Percentiles rank a stretch among this genome's conserved stretches.
phyloP scores from a whole-genome alignment of 1,139 yeast genomes.

The Debaryomyces nepalensis region DNA sequence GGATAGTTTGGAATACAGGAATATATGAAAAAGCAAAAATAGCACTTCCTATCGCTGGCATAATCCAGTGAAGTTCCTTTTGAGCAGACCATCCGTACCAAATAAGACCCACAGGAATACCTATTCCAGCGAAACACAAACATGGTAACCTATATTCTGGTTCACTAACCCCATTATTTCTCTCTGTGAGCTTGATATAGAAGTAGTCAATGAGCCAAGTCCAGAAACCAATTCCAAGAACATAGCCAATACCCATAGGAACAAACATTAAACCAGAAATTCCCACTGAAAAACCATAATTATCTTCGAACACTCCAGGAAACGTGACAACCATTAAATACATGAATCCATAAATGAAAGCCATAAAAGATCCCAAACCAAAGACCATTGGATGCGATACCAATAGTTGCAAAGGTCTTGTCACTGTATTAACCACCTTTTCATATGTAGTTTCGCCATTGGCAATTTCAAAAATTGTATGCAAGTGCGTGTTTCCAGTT shows the following conservation, averaged over 20 bases:
- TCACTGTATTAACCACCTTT: slow-evolving; percentile 39
- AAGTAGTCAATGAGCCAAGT: slow-evolving; percentile 44
- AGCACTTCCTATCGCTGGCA: slow-evolving; percentile 59
- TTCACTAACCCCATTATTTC: slow-evolving; percentile 56
- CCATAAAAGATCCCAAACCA: slow-evolving; percentile 65
- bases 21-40: slow-evolving; percentile 62
- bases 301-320: slow-evolving; percentile 53
- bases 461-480: slow-evolving; percentile 58
- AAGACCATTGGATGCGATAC: slow-evolving; percentile 64
- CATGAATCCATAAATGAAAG: slow-evolving; percentile 66
- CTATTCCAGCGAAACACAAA: slow-evolving; percentile 47
- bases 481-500: slow-evolving; percentile 60
- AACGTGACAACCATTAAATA: slow-evolving; percentile 63
- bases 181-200: slow-evolving; percentile 37
- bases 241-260: slow-evolving; percentile 58
- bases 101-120: slow-evolving; percentile 56
- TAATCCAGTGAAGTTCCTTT: slow-evolving; percentile 53
- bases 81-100: slow-evolving; percentile 72
- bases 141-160: slow-evolving; percentile 61
- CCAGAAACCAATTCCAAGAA: slow-evolving; percentile 50
- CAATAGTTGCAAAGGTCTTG: slow-evolving; percentile 58
- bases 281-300: slow-evolving; percentile 53
- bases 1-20: slow-evolving; percentile 63
- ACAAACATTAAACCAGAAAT: slow-evolving; percentile 62
- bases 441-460: slow-evolving; percentile 39